These are phyloP conservation scores for Galeopsis tetrahit DNA, from an alignment of 257 asterid genomes.

Conservation along the genomic window DNA sequence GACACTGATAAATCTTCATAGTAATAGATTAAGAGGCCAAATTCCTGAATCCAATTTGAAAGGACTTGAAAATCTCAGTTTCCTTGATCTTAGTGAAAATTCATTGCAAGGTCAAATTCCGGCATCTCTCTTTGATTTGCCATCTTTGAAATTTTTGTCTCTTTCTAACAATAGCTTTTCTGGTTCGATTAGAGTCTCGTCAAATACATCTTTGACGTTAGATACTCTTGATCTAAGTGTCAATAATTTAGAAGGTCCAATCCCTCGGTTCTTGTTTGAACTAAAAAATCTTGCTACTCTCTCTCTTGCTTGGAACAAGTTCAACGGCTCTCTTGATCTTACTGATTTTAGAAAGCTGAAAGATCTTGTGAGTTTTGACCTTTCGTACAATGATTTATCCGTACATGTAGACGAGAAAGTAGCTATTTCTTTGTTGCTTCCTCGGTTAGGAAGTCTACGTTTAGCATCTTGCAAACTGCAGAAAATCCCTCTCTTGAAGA, in stretches of 20 bases:
- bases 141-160: slow-evolving; percentile 33
- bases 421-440: slow-evolving; percentile 37
- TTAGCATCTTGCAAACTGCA: slow-evolving; percentile 60
- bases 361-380: slow-evolving; percentile 42
- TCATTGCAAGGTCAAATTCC: slow-evolving; percentile 51
- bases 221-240: slow-evolving; percentile 44
- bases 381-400: slow-evolving; percentile 44
- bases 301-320: slow-evolving; percentile 44
- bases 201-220: slow-evolving; percentile 27
- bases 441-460: slow-evolving; percentile 38
- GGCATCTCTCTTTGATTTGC: slow-evolving; percentile 47
- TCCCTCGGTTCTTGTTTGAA: slow-evolving; percentile 54
- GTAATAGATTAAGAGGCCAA: slow-evolving; percentile 47
- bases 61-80: slow-evolving; percentile 46
- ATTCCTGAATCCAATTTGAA: slow-evolving; percentile 43
- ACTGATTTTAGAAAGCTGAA: slow-evolving; percentile 38
- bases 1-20: slow-evolving; percentile 19
- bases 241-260: slow-evolving; percentile 56
- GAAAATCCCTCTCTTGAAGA: slow-evolving; percentile 47
- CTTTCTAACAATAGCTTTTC: slow-evolving; percentile 52
- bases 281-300: slow-evolving; percentile 43
- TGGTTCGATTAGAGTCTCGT: slow-evolving; percentile 37
- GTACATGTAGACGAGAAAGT: slow-evolving; percentile 31
- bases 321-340: slow-evolving; percentile 51
- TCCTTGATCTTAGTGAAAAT: slow-evolving; percentile 49